phyloP scores from a whole-genome alignment of 1,284 basidiomycete species.

The Sporisorium sorghi region DNA sequence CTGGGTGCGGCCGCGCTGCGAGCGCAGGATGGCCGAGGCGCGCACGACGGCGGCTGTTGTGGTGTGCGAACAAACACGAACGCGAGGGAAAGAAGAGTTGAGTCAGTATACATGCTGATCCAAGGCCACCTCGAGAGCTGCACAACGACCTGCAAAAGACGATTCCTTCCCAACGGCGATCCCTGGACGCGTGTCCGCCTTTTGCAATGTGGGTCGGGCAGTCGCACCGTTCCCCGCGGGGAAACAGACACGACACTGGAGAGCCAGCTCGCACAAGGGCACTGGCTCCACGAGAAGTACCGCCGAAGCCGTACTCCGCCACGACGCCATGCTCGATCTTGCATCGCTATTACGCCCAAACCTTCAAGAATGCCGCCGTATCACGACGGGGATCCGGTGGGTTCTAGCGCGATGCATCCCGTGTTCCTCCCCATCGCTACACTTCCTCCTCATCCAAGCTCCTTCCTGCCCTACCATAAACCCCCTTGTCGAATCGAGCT shows the following conservation, averaged over 20 bases:
- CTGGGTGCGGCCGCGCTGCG: constrained; percentile 57
- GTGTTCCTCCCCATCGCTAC: no score
- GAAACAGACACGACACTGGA: constrained; percentile 31
- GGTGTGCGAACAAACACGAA: constrained; percentile 1
- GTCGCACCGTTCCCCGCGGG: constrained; percentile 21
- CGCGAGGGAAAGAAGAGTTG: not conserved
- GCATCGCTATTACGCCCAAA: constrained; percentile 69
- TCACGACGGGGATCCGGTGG: constrained; percentile 67
- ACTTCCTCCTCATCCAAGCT: no score
- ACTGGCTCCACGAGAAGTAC: constrained; percentile 31
- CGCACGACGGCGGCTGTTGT: constrained; percentile 63
- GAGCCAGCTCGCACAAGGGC: constrained; percentile 28
- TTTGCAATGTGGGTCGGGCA: constrained; percentile 44
- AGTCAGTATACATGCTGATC: constrained; percentile 27
- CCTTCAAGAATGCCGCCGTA: no score
- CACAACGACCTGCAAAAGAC: not conserved
- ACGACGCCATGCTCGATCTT: constrained; percentile 44
- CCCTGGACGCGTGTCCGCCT: no score
- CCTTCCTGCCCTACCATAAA: no score
- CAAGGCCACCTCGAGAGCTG: not conserved
- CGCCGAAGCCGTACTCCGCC: constrained; percentile 17
- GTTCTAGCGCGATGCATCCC: constrained; percentile 68
- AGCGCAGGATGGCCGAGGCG: constrained; percentile 61
- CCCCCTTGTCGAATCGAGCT: no score
- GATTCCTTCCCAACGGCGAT: no score